phyloP scores from a whole-genome alignment of 495 filamentous ascomycete genomes.

The Trichocladium antarcticum region DNA sequence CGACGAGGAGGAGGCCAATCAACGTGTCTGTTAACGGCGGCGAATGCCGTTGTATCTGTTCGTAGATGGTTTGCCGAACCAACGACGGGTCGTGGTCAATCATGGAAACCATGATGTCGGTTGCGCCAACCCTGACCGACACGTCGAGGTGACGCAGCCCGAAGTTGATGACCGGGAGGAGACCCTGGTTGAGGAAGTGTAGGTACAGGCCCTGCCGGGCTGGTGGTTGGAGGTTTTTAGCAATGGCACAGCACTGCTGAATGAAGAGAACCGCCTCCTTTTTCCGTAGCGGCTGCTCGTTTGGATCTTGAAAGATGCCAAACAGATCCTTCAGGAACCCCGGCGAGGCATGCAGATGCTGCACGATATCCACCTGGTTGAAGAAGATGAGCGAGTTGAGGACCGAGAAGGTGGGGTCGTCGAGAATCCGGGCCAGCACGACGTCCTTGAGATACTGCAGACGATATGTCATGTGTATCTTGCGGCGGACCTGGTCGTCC shows the following conservation, averaged over 20 bases:
- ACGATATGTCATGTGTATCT: conserved; percentile 93
- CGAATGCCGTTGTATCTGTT: conserved; percentile 75
- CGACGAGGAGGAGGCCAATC: conserved; percentile 82
- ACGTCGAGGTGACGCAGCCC: conserved; percentile 77
- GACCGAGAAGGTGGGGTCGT: conserved; percentile 95
- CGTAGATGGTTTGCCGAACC: conserved; percentile 87
- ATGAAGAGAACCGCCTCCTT: conserved; percentile 94
- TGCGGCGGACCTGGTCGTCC: conserved; percentile 65
- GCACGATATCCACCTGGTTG: conserved; percentile 95
- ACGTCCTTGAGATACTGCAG: conserved; percentile 98
- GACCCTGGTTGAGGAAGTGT: conserved; percentile 78
- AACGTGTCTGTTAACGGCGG: conserved; percentile 85
- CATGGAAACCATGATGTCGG: conserved; percentile 84
- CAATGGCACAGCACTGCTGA: conserved; percentile 89
- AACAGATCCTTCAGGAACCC: conserved; percentile 82
- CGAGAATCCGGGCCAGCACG: conserved; percentile 86
- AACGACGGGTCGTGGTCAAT: conserved; percentile 92
- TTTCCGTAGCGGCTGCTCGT: conserved; percentile 56
- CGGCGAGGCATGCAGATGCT: conserved; percentile 72
- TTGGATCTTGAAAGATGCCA: conserved; percentile 62
- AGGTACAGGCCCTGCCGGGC: conserved; percentile 69
- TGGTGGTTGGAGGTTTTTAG: conserved; percentile 82
- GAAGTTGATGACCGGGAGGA: conserved; percentile 84
- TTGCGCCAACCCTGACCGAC: conserved; percentile 78
- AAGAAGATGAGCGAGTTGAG: conserved; percentile 98